These are phyloP conservation scores for Botryotinia calthae DNA, from an alignment of 2,329 filamentous ascomycete species.

Conservation along the genomic window DNA sequence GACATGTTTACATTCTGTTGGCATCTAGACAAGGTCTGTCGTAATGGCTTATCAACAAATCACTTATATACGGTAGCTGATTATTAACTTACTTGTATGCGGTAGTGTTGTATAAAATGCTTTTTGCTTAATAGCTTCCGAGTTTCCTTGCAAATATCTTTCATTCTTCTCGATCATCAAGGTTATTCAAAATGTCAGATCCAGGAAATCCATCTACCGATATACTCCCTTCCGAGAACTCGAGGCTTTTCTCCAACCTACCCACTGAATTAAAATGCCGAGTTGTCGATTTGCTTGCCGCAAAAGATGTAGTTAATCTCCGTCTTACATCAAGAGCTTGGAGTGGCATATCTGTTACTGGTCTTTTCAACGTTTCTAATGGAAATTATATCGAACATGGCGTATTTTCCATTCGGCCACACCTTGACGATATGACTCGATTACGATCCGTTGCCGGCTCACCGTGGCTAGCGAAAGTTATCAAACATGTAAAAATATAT, in stretches of 20 bases:
- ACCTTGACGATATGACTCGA: slow-evolving; percentile 16
- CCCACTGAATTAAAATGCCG: slow-evolving; percentile 14
- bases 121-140: not conserved
- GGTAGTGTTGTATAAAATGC: no score
- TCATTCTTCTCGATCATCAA: no score
- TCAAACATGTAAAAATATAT: slow-evolving; percentile 17
- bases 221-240: no score
- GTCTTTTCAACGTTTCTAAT: slow-evolving; percentile 6
- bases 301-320: slow-evolving; percentile 11
- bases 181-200: not conserved
- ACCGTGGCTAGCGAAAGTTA: slow-evolving; percentile 15
- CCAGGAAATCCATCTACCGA: no score
- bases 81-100: not conserved
- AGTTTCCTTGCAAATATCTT: not conserved
- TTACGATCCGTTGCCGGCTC: not conserved
- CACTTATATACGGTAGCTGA: not conserved
- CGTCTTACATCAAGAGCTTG: slow-evolving; percentile 7
- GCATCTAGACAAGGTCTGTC: not conserved
- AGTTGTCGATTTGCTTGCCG: slow-evolving; percentile 10
- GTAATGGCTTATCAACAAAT: no score
- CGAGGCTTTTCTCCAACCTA: not conserved
- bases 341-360: slow-evolving; percentile 2
- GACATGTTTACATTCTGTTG: not conserved
- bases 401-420: slow-evolving; percentile 10
- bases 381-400: slow-evolving; percentile 1